Evolutionary conservation across 2,329 filamentous ascomycete genomes (phyloP).

Genomic region (Cladophialophora chaetospira): DNA sequence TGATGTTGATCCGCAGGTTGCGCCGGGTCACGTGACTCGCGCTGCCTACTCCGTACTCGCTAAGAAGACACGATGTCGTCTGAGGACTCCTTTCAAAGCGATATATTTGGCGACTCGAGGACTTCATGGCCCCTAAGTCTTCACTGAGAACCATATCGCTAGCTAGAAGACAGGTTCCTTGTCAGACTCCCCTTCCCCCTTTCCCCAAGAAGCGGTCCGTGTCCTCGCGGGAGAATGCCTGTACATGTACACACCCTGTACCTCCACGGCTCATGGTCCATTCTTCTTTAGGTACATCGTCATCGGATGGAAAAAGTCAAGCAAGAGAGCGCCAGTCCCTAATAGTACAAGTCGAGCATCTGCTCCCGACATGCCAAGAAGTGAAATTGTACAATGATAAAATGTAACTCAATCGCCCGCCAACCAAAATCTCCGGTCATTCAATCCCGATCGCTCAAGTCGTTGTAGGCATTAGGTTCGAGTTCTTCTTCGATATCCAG

Average conservation of each 20-base stretch:
- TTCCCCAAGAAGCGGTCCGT: background rate
- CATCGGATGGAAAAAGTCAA: slow-evolving; percentile 16
- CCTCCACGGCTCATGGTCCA: slow-evolving; percentile 18
- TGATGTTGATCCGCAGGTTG: too few species aligned
- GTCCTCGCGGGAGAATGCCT: slow-evolving; percentile 6
- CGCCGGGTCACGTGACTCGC: too few species aligned
- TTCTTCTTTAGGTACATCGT: slow-evolving; percentile 25
- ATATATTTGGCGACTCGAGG: background rate
- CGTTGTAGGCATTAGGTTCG: slow-evolving; percentile 18
- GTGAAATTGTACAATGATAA: slow-evolving; percentile 23
- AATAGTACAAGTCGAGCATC: slow-evolving; percentile 28
- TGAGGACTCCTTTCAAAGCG: too few species aligned
- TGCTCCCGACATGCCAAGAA: slow-evolving; percentile 27
- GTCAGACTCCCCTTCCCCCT: background rate
- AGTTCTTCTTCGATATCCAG: slow-evolving; percentile 62
- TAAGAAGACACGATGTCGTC: too few species aligned
- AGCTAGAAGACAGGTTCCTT: background rate
- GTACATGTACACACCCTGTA: slow-evolving; percentile 21
- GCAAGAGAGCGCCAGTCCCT: slow-evolving; percentile 19
- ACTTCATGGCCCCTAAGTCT: background rate
- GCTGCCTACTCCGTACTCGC: too few species aligned
- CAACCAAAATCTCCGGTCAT: background rate
- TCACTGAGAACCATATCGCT: background rate
- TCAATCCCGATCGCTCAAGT: slow-evolving; percentile 13
- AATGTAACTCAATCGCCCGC: slow-evolving; percentile 1